Conservation (phyloP, 2,329 filamentous ascomycete genomes). For the Coniochaeta hoffmannii region DNA sequence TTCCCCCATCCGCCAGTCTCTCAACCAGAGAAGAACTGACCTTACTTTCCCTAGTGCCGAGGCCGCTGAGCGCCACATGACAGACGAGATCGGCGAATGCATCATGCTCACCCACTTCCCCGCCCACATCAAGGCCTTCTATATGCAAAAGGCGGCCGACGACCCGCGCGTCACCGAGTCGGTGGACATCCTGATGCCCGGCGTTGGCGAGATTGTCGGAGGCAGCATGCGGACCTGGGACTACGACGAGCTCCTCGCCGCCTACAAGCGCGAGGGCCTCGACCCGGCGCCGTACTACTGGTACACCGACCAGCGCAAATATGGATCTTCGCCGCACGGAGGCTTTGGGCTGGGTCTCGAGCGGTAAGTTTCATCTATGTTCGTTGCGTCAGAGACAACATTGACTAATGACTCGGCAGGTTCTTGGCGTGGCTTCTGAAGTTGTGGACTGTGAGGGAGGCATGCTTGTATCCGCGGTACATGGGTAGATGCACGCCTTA, state of each 20-base stretch:
- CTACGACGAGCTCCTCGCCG: slow-evolving; percentile 81
- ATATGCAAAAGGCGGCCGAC: slow-evolving; percentile 84
- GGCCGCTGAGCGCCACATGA: slow-evolving; percentile 94
- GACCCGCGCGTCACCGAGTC: slow-evolving; percentile 77
- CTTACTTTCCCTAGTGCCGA: slow-evolving; percentile 48
- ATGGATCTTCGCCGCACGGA: slow-evolving; percentile 85
- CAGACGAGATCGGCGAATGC: slow-evolving; percentile 88
- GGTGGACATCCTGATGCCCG: slow-evolving; percentile 52
- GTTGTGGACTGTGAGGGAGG: slow-evolving; percentile 56
- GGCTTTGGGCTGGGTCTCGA: slow-evolving; percentile 91
- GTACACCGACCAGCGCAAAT: slow-evolving; percentile 97
- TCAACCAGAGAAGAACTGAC: not conserved
- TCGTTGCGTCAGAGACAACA: no score
- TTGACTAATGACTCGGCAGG: not conserved
- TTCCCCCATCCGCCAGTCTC: not conserved
- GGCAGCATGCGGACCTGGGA: slow-evolving; percentile 94
- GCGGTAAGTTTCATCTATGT: slow-evolving; percentile 32
- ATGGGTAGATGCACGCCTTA: slow-evolving; percentile 76
- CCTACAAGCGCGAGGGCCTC: slow-evolving; percentile 82
- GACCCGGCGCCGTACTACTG: slow-evolving; percentile 86
- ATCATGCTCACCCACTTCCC: slow-evolving; percentile 98
- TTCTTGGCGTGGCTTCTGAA: slow-evolving; percentile 59
- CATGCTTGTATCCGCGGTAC: slow-evolving; percentile 72
- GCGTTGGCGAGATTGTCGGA: slow-evolving; percentile 94
- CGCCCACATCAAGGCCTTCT: slow-evolving; percentile 95